Evolutionary conservation across 345 rosid species (phyloP), one percentile per base, ranked within the genome.

Genomic region (Viola odorata): DNA sequence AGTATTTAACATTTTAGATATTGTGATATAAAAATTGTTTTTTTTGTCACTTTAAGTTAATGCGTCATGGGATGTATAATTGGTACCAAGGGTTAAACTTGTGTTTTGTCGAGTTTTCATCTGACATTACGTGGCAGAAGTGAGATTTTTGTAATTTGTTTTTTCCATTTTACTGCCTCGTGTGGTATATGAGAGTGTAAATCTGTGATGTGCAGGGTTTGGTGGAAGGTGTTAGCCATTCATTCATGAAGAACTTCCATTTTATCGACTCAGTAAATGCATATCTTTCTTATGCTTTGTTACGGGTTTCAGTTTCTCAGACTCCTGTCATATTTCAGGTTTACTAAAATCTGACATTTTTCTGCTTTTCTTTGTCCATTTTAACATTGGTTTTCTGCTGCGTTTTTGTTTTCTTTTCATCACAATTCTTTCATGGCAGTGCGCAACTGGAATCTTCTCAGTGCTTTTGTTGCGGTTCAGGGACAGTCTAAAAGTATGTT

Each of bases 191-290:
- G 32, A 23, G 32, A 0, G 32, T 23, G 32, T 23, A 23, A 23
- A 23, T 23, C 32, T 23, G 32, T 23, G 32, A 23, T 23, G 2
- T 78, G 74, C 91, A 94, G 99, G 97, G 95, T 42, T 56, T 94
- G 77, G 77, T 94, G 69, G 96, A 86, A 80, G 99, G 97, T 58
- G 95, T 94, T 80, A 85, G 87, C 77, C 86, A 83, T 78, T 90
- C 97, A 39, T 88, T 88, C 77, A 86, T 95, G 14, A 88, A 88
- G 84, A 85, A 90, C 70, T 88, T 90, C 68, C 95, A 94, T 78
- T 90, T 94, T 75, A 94, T 94, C 68, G 99, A 94, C 75, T 94
- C 99, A 40, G 92, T 94, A 61, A 94, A 94, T 86, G 96, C 97
- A 38, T 90, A 90, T 78, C 96, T 90, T 64, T 90, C 97, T 13